Evolutionary conservation across 2,329 filamentous ascomycete genomes (phyloP).

Genomic region (Tolypocladium pustulatum): DNA sequence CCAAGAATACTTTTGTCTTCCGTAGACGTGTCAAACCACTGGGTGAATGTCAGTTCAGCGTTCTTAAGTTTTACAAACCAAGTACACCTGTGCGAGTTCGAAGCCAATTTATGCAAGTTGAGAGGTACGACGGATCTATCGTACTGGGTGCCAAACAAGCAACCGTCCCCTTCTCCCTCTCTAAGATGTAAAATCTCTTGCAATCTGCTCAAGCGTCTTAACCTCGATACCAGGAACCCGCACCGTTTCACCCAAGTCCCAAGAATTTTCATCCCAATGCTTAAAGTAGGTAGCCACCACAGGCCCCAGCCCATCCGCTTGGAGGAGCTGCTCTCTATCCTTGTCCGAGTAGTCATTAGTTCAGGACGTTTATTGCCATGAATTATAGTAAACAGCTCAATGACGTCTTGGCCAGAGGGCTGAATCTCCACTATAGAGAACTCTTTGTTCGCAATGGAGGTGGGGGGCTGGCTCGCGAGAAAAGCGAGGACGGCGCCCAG

Average conservation of each 20-base stretch:
- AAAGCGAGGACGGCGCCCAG: neutral
- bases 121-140: too few relatives aligned
- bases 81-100: too few relatives aligned
- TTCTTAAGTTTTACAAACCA: too few relatives aligned
- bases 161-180: too few relatives aligned
- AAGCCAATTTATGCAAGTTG: too few relatives aligned
- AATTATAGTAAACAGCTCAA: neutral
- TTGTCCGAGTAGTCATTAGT: neutral
- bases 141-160: too few relatives aligned
- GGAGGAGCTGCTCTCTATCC: neutral
- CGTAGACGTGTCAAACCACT: too few relatives aligned
- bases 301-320: neutral
- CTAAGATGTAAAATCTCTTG: neutral
- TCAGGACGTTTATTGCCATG: neutral
- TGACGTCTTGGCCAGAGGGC: neutral
- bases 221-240: neutral
- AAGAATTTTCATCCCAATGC: neutral
- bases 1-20: too few relatives aligned
- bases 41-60: too few relatives aligned
- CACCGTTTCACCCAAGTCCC: neutral
- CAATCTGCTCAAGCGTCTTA: neutral
- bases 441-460: neutral
- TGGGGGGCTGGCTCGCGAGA: neutral
- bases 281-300: neutral
- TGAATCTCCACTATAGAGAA: neutral